Base-by-base conservation (phyloP, 129 eudicot species). In the Lonicera japonica region DNA sequence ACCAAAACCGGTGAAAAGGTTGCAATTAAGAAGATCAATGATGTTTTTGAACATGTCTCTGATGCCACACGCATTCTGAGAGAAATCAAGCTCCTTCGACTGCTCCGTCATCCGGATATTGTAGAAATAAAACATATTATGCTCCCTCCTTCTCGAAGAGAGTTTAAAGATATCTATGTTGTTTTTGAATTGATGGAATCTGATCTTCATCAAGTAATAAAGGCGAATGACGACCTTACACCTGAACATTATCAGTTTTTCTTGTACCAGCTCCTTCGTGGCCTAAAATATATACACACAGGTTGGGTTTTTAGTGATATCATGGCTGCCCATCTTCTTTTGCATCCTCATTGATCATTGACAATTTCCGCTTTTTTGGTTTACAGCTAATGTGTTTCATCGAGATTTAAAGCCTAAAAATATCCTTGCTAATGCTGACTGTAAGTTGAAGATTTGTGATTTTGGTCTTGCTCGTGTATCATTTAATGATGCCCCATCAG, bases 91-190 rank as follows among this genome's bases (percentile, higher is more conserved):
- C 96, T 88, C 63, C 96, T 88, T 61, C 83, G 96, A n/a, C 75
- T 88, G 63, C 80, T 88, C n/a, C 86, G 86, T 63, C 96, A 88
- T 72, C 96, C 96, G 8, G 85, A 88, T 61, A 79, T 88, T 14
- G 96, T 88, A 48, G 86, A 88, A 73, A 84, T 88, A 47, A 82
- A 73, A 80, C 94, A 84, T 70, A 88, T 88, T 60, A 84, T 88
- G 94, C 94, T 88, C 57, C 96, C 96, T 47, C 96, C 96, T 63
- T 88, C 96, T 52, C 69, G 89, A 56, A 76, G 94, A 82, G 96
- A 88, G 73, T 88, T 88, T 62, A 75, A 66, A 54, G 96, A 88
- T 65, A 81, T 84, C 41, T 84, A 84, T 50, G 84, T 84, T 46
- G 84, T 85, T 66, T 85, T 85, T 72, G 92, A 85, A 54, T 72